These are phyloP conservation scores for Lepidium campestre DNA, from an alignment of 441 rosid genomes.

Conservation along the genomic window DNA sequence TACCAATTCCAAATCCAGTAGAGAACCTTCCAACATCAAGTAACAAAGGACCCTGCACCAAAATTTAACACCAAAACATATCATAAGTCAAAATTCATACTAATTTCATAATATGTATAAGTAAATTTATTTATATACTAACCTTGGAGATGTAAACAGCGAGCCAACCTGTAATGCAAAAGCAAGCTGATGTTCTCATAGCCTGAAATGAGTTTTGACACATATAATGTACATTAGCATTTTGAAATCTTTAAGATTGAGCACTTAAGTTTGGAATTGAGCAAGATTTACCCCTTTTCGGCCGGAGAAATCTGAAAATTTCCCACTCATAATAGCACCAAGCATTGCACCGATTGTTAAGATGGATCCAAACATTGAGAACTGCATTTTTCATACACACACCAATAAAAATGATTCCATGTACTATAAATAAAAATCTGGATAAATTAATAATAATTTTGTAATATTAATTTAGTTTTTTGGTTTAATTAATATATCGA, in stretches of 20 bases:
- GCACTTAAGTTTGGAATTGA: background rate
- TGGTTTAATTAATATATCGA: too few relatives aligned
- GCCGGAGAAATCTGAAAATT: constrained; percentile 63
- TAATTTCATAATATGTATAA: background rate
- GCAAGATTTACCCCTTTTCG: constrained; percentile 66
- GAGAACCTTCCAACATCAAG: constrained; percentile 80
- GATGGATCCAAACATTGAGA: constrained; percentile 90
- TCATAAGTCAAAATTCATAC: background rate
- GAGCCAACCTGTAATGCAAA: constrained; percentile 80
- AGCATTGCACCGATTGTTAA: constrained; percentile 88
- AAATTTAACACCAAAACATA: background rate
- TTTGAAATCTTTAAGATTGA: background rate
- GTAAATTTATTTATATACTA: constrained; percentile 5
- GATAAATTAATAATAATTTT: too few relatives aligned
- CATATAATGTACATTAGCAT: background rate
- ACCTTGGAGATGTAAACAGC: constrained; percentile 60
- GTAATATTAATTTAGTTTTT: too few relatives aligned
- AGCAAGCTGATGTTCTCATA: constrained; percentile 67
- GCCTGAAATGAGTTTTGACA: constrained; percentile 42
- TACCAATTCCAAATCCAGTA: constrained; percentile 83
- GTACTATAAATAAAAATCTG: too few relatives aligned
- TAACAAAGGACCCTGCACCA: constrained; percentile 45
- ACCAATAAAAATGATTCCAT: background rate
- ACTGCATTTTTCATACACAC: constrained; percentile 34
- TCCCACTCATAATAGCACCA: constrained; percentile 80